Evolutionary conservation across 1,139 yeast genomes (phyloP).

Genomic region (Candida neerlandica): DNA sequence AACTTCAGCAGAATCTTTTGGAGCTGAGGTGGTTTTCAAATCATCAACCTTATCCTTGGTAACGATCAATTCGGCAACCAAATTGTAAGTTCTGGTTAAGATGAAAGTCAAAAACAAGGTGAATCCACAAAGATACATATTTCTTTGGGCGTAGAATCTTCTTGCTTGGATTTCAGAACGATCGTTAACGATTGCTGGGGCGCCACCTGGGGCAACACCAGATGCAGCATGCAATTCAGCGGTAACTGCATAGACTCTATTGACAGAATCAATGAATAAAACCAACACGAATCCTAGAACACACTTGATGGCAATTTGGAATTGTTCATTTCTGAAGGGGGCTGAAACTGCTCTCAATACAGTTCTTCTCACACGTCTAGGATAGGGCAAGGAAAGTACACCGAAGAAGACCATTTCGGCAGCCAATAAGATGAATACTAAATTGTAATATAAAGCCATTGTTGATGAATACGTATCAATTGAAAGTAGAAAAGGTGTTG

Average conservation of each 20-base stretch:
- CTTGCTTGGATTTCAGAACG: conserved; percentile 85
- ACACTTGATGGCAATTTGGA: conserved; percentile 80
- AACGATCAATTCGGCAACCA: conserved; percentile 73
- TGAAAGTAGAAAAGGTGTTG: not conserved
- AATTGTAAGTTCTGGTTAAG: conserved; percentile 80
- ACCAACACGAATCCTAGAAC: conserved; percentile 81
- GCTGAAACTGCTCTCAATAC: conserved; percentile 63
- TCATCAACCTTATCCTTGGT: conserved; percentile 65
- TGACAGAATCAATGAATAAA: conserved; percentile 85
- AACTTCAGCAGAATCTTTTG: conserved; percentile 41
- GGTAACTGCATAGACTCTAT: conserved; percentile 75
- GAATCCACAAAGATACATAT: conserved; percentile 94
- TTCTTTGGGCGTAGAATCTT: conserved; percentile 93
- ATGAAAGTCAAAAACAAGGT: conserved; percentile 87
- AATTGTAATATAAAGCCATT: conserved; percentile 75
- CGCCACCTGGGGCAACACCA: conserved; percentile 14
- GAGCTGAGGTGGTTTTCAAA: conserved; percentile 23
- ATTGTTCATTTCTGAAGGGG: conserved; percentile 71
- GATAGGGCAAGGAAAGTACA: conserved; percentile 82
- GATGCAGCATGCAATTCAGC: conserved; percentile 49
- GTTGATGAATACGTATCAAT: conserved; percentile 13
- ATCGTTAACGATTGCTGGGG: conserved; percentile 44
- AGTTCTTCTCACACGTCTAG: conserved; percentile 70
- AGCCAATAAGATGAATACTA: conserved; percentile 75
- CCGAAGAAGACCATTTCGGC: conserved; percentile 82